Base-by-base conservation (phyloP, 768 basidiomycete species). In the Austroboletus eburneus region DNA sequence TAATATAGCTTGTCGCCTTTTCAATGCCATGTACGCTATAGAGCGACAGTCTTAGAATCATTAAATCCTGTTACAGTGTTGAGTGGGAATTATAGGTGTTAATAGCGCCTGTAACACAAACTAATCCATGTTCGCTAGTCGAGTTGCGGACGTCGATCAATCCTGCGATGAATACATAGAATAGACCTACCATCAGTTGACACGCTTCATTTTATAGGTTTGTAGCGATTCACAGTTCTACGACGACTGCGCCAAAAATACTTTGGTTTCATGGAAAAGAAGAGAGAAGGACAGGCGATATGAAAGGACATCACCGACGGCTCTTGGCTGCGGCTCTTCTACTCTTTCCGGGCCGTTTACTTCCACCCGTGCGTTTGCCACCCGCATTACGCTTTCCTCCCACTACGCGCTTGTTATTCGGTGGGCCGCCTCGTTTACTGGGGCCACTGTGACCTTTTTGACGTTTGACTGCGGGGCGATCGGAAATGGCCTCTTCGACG, bases 401-500 rank as follows among this genome's bases (percentile, higher is more conserved):
- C 1, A 10, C 79, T 8, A 70, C 72, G 38, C 78, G 68, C 42
- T 76, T 76, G n/a, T 57, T 62, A 10, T 66, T 69, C 9, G 69
- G 67, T 7, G 68, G 63, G 24, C 55, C 58, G 7, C 63, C 52
- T 43, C 64, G 65, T n/a, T 71, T 64, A 40, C 47, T 55, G 7
- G 59, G 55, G 6, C 65, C 62, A 8, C 54, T 52, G 24, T 43
- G 56, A 29, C 46, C 30, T 49, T 61, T 70, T 39, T 69, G 61
- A n/a, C 77, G 77, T 45, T 87, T 85, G 46, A 80, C 73, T 5
- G 73, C 60, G 10, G 86, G 85, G 13, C 79, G 79, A 56, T 87
- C 83, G 23, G 83, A 68, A 56, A 94, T 81, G 9, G 91, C 91
- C 49, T 95, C 89, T 63, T 98, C 92, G 29, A 96, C 81, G 0